phyloP scores from a whole-genome alignment of 2,329 filamentous ascomycete species.

The Colletotrichum cuscutae region DNA sequence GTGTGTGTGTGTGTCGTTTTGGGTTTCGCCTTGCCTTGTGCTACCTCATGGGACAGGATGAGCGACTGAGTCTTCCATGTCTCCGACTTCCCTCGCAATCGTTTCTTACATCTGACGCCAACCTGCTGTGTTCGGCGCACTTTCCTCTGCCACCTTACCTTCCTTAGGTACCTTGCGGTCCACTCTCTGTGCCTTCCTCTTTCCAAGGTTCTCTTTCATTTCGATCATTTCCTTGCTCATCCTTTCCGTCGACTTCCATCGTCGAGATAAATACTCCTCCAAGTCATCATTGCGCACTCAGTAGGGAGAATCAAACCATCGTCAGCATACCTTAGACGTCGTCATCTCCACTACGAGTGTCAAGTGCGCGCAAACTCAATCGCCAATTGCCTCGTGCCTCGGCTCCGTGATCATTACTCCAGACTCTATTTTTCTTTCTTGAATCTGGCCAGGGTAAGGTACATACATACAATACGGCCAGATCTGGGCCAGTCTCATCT shows the following conservation, averaged over 20 bases:
- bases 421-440: neutral
- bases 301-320: neutral
- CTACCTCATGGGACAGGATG: neutral
- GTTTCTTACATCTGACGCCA: slow-evolving; percentile 18
- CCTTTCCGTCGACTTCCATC: neutral
- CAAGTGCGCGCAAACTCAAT: neutral
- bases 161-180: neutral
- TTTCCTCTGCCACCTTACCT: neutral
- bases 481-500: neutral
- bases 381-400: neutral
- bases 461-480: neutral
- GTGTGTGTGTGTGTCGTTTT: slow-evolving; percentile 7
- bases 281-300: neutral
- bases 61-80: too few relatives aligned
- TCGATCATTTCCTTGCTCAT: neutral
- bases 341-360: neutral
- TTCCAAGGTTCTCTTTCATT: neutral
- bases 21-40: slow-evolving; percentile 3
- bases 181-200: neutral
- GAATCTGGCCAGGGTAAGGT: neutral
- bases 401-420: neutral
- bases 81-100: neutral
- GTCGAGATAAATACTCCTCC: too few relatives aligned
- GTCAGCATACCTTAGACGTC: neutral
- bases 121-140: slow-evolving; percentile 7